Evolutionary conservation across 1,284 basidiomycete genomes (phyloP), one percentile per base, ranked within the genome.

Genomic region (Moniliophthora roreri): DNA sequence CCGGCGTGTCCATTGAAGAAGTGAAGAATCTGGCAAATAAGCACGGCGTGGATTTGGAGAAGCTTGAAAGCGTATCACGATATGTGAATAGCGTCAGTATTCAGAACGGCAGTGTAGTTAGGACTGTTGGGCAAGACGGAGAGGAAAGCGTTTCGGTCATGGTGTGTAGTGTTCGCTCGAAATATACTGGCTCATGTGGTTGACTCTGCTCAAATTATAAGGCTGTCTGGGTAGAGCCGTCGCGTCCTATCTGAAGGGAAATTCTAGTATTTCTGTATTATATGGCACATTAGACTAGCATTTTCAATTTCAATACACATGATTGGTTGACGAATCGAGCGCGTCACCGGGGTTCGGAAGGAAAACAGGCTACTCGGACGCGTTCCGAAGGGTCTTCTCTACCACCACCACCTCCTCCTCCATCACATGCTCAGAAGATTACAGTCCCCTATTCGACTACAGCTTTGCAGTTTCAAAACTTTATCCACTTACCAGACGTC

Each of bases 21-120:
- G 62, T 86, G 2, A 72, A 77, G 37, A 64, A 68, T 28, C 68
- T 89, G 8, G 81, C 81, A 48, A 67, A 69, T 50, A 74, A 76
- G 61, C 87, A 85, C 66, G 80, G 75, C 5, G 69, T 95, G 18
- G 84, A 87, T 47, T 58, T 72, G 1, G 71, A 70, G 18, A 80
- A 74, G 54, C 63, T 94, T 51, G 76, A 82, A 48, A 77, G 68
- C 11, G 61, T 95, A 23, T 73, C 81, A 26, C 70, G 75, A 46
- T 82, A 78, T 67, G 80, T 93, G 60, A 93, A 81, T 65, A 88
- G 81, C 52, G 88, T 89, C 3, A 90, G 84, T 63, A 74, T 89
- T 6, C 76, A 81, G 36, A 77, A 77, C 39, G 71, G 71, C 2
- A 76, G 78, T 32, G 73, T 75, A 15, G 70, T 74, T 41, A 75